Evolutionary conservation across 306 rosid species (phyloP).

Genomic region (Neltuma alba): DNA sequence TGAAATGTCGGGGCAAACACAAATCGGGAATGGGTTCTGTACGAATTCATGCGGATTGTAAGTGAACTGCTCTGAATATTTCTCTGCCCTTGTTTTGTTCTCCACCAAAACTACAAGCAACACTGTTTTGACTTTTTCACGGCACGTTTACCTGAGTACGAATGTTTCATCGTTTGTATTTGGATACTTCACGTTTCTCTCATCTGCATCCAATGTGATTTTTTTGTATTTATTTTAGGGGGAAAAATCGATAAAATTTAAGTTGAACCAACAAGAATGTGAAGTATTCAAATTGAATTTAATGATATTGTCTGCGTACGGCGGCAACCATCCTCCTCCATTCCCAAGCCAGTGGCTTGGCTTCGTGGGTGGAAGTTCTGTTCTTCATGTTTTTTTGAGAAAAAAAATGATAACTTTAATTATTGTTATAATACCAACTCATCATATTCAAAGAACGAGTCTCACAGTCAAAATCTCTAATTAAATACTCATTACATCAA

Average conservation of each 20-base stretch:
- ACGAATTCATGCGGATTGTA: too few relatives aligned
- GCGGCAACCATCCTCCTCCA: background rate
- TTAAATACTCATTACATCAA: background rate
- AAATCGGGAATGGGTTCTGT: background rate
- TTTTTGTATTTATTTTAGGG: too few relatives aligned
- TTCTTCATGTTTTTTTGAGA: background rate
- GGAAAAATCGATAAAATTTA: background rate
- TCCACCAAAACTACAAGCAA: background rate
- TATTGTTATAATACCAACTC: too few relatives aligned
- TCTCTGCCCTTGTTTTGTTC: background rate
- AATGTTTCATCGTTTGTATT: too few relatives aligned
- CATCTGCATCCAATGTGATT: background rate
- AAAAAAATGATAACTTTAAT: background rate
- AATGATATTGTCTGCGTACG: background rate
- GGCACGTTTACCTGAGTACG: too few relatives aligned
- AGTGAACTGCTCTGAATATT: background rate
- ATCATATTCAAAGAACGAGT: background rate
- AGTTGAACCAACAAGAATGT: background rate
- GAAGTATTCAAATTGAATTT: background rate
- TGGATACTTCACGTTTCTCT: background rate
- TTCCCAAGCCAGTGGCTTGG: background rate
- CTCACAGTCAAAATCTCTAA: background rate
- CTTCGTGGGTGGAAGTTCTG: background rate
- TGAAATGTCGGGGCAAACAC: background rate
- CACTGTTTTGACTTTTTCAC: too few relatives aligned